Evolutionary conservation across 805 yeast genomes (phyloP), one percentile per base, ranked within the genome.

Genomic region (Kodamaea kaohsiungensis): DNA sequence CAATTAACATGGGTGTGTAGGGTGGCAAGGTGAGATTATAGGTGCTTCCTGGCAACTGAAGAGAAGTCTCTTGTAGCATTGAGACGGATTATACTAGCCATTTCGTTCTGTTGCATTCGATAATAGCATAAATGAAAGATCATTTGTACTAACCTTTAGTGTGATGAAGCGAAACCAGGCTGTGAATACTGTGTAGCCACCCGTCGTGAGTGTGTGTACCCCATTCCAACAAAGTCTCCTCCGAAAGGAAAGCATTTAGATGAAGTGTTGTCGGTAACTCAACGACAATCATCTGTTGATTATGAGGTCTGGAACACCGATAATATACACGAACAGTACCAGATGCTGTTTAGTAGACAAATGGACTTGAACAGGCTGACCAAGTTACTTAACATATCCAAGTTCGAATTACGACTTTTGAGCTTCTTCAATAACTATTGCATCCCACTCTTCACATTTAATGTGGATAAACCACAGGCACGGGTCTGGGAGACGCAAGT

Each of bases 111-210:
- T n/a, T n/a, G n/a, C n/a, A n/a, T n/a, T n/a, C n/a, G n/a, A n/a
- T n/a, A n/a, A 9, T 27, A 27, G 33, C 33, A 27, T 27, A 27
- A n/a, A n/a, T n/a, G n/a, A n/a, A n/a, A n/a, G 35, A 30, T 8
- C 35, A 30, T 5, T 3, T 30, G 13, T 56, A 58, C 64, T 61
- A 61, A 61, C 63, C 35, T 7, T 2, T 40, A 70, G 74, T 71
- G 76, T 51, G 58, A 68, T 48, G 75, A 70, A 46, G 63, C 56
- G 9, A 62, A 58, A 52, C 76, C 76, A 3, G 30, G 49, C 10
- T 71, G 76, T 56, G 75, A 71, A 43, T 71, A 71, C 55, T 71
- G 76, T 42, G 40, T 37, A 2, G 68, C 68, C 51, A 67, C 73
- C 2, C 55, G 58, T 15, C 54, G 72, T 2, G 48, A 48, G 3